These are phyloP conservation scores for Rutidosis leptorrhynchoides DNA, from an alignment of 129 eudicot genomes.

Conservation along the genomic window DNA sequence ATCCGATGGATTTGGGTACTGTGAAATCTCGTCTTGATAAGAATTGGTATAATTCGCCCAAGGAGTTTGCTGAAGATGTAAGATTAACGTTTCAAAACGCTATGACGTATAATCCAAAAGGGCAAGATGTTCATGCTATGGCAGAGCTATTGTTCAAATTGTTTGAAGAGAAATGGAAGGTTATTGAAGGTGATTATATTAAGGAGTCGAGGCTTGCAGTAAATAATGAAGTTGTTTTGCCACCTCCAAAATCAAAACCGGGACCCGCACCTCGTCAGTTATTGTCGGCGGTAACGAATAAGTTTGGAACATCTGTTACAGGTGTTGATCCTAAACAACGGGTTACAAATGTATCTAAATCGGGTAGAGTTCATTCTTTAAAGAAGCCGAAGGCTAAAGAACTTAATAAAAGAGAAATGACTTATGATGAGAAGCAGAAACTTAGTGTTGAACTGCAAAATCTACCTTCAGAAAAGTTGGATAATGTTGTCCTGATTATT, in stretches of 20 bases:
- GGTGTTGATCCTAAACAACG: conserved; percentile 35
- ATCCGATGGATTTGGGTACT: conserved; percentile 92
- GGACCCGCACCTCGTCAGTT: conserved; percentile 29
- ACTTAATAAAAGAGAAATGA: conserved; percentile 79
- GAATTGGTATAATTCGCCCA: conserved; percentile 72
- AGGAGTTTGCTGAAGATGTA: conserved; percentile 81
- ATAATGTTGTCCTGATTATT: conserved; percentile 69
- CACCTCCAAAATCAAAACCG: conserved; percentile 43
- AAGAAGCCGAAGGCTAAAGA: conserved; percentile 92
- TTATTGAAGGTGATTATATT: conserved; percentile 63
- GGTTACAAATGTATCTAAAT: conserved; percentile 23
- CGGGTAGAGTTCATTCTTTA: conserved; percentile 39
- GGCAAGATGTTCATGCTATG: conserved; percentile 84
- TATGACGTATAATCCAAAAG: conserved; percentile 81
- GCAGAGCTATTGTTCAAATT: conserved; percentile 66
- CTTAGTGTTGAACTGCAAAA: conserved; percentile 73
- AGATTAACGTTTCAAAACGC: conserved; percentile 82
- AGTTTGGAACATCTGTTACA: conserved; percentile 36
- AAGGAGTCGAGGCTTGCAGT: conserved; percentile 39
- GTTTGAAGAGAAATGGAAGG: conserved; percentile 79
- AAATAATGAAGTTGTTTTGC: conserved; percentile 39
- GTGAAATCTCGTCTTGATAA: conserved; percentile 62
- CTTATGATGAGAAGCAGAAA: conserved; percentile 81
- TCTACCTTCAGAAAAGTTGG: conserved; percentile 86
- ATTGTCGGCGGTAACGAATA: conserved; percentile 28